Conservation (phyloP, 2,329 filamentous ascomycete species). For the Cryphonectria naterciae region DNA sequence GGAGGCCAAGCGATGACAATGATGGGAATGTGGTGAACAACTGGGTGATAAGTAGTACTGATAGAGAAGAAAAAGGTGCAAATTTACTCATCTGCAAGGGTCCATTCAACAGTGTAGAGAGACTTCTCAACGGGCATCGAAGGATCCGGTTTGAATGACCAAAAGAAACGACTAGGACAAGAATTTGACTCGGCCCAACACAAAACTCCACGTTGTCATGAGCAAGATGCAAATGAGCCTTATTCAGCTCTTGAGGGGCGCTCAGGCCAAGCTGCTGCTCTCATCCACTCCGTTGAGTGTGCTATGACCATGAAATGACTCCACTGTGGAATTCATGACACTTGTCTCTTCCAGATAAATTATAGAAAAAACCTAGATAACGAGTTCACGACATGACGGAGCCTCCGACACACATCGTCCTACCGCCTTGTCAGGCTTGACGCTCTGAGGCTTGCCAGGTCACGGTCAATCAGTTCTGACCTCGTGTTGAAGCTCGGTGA, state of each 20-base stretch:
- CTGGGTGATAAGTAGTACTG: not conserved
- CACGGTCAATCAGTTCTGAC: not conserved
- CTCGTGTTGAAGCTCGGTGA: not conserved
- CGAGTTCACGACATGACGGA: not conserved
- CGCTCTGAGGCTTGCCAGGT: not conserved
- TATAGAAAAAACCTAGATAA: not conserved
- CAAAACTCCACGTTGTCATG: constrained; percentile 1
- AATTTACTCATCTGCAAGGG: not conserved
- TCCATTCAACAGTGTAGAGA: not conserved
- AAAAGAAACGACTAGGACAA: not conserved
- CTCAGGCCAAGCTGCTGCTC: constrained; percentile 5
- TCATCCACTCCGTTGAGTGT: not conserved
- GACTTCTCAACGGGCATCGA: not conserved
- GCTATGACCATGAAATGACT: not conserved
- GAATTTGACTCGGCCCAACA: not conserved
- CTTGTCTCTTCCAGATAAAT: not conserved
- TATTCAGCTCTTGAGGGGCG: not conserved
- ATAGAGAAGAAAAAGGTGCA: not conserved
- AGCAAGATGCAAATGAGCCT: not conserved
- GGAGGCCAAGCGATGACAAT: not conserved
- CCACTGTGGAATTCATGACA: constrained; percentile 4
- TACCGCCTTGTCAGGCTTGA: not conserved
- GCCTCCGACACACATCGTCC: not conserved
- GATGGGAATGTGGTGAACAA: not conserved
- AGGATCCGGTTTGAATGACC: not conserved